Conservation (phyloP, 768 basidiomycete species). For the Crepidotus variabilis region DNA sequence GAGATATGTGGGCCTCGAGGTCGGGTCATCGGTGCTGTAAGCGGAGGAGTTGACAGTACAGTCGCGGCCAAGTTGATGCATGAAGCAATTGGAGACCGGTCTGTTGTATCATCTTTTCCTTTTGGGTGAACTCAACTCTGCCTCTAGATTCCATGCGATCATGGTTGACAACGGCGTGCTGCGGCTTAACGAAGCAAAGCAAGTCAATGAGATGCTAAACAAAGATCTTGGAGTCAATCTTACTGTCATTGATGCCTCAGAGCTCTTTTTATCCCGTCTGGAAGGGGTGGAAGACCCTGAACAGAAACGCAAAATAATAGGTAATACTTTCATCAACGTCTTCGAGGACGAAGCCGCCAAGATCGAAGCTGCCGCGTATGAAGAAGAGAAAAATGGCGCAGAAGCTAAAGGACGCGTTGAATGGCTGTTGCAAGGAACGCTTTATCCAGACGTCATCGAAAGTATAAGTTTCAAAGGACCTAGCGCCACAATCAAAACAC, state of each 20-base stretch:
- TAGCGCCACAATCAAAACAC: conserved; percentile 98
- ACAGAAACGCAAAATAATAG: conserved; percentile 95
- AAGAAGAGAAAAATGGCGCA: conserved; percentile 63
- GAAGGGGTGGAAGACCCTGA: conserved; percentile 94
- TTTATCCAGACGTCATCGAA: conserved; percentile 99
- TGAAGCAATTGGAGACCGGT: conserved; percentile 98
- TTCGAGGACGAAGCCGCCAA: conserved; percentile 93
- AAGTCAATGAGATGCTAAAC: conserved; percentile 92
- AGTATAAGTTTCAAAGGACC: conserved; percentile 99
- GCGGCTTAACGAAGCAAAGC: conserved; percentile 83
- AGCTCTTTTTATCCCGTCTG: conserved; percentile 86
- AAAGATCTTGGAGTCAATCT: conserved; percentile 93
- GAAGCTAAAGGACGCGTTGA: conserved; percentile 88
- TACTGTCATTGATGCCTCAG: conserved; percentile 93
- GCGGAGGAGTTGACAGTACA: conserved; percentile 96
- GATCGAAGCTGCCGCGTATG: conserved; percentile 78
- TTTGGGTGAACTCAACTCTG: conserved; percentile 1
- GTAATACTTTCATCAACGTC: conserved; percentile 97
- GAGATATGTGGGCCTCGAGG: conserved; percentile 93
- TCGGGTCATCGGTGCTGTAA: conserved; percentile 96
- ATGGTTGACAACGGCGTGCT: conserved; percentile 99
- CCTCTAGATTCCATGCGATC: conserved; percentile 89
- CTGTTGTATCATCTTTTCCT: conserved; percentile 14
- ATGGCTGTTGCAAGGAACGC: conserved; percentile 95
- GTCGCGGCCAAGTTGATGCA: conserved; percentile 99